A percentile compares a stretch with the other conserved stretches of the same genome.
phyloP scores from a whole-genome alignment of 2,329 filamentous ascomycete genomes.

The Colletotrichum tabaci region DNA sequence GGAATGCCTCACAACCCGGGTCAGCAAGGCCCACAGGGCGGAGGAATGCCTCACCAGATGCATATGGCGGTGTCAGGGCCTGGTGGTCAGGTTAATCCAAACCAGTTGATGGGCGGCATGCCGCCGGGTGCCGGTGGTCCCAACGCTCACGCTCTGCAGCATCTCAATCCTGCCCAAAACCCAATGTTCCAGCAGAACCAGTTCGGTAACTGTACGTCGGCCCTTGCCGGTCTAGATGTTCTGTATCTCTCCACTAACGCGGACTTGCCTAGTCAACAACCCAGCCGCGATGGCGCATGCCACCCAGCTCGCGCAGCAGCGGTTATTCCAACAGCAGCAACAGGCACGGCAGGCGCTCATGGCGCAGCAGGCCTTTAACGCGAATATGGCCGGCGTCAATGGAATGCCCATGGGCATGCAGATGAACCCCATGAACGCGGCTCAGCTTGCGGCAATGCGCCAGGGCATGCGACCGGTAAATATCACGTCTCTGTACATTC shows the following conservation, averaged over 20 bases:
- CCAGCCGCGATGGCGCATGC: conserved; percentile 57
- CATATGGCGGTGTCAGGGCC: conserved; percentile 82
- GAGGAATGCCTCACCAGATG: conserved; percentile 77
- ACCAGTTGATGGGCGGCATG: conserved; percentile 83
- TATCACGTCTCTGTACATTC: conserved; percentile 15
- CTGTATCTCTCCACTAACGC: conserved; percentile 16
- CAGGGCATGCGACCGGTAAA: conserved; percentile 61
- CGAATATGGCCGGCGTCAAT: conserved; percentile 62
- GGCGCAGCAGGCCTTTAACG: conserved; percentile 66
- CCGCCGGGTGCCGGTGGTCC: conserved; percentile 75
- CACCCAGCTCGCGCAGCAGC: conserved; percentile 66
- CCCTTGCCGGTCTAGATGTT: not conserved
- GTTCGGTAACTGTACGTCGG: conserved; percentile 45
- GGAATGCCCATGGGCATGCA: conserved; percentile 69
- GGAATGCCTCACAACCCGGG: conserved; percentile 78
- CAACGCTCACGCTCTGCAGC: conserved; percentile 80
- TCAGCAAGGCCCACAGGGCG: conserved; percentile 77
- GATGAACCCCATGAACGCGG: conserved; percentile 62
- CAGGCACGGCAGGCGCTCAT: conserved; percentile 67
- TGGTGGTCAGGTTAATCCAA: conserved; percentile 80
- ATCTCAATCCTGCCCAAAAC: conserved; percentile 74
- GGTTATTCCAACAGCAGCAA: conserved; percentile 69
- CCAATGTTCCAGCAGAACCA: conserved; percentile 72
- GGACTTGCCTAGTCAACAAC: conserved; percentile 51
- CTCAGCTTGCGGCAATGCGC: conserved; percentile 68